These are phyloP conservation scores for Bolboschoenus planiculmis DNA, from an alignment of 176 grass and related monocot species.

Conservation along the genomic window DNA sequence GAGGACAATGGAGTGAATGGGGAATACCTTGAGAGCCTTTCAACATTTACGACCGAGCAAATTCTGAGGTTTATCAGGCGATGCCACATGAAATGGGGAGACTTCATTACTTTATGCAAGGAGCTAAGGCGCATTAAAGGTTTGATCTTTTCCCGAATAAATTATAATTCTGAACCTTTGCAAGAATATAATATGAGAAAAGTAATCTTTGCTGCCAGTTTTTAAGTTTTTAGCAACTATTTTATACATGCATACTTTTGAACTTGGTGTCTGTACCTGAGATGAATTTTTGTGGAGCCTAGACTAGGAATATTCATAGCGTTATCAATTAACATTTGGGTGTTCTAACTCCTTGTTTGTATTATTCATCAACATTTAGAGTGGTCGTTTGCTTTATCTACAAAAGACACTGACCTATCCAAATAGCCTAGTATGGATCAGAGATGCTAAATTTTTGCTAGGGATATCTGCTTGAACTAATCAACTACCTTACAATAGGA, in stretches of 20 bases:
- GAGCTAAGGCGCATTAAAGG: slow-evolving; percentile 93
- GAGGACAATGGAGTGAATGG: slow-evolving; percentile 86
- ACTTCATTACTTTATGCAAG: slow-evolving; percentile 94
- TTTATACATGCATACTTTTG: background rate
- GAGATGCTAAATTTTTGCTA: background rate
- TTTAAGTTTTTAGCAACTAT: background rate
- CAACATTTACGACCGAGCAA: slow-evolving; percentile 86
- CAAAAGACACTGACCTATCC: background rate
- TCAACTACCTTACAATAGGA: background rate
- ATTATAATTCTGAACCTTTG: background rate
- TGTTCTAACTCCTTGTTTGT: background rate
- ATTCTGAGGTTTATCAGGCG: slow-evolving; percentile 90
- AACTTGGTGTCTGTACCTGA: background rate
- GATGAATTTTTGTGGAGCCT: background rate
- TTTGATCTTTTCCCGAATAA: slow-evolving; percentile 17
- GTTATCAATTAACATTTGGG: background rate
- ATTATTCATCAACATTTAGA: background rate
- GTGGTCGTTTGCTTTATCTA: background rate
- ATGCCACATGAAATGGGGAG: slow-evolving; percentile 89
- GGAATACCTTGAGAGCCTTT: slow-evolving; percentile 78
- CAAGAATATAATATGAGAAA: background rate
- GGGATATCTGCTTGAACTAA: background rate
- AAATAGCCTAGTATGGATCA: background rate
- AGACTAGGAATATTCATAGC: background rate
- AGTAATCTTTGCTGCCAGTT: background rate